These are phyloP conservation scores for Castanea sativa DNA, from an alignment of 306 rosid genomes.

Conservation along the genomic window DNA sequence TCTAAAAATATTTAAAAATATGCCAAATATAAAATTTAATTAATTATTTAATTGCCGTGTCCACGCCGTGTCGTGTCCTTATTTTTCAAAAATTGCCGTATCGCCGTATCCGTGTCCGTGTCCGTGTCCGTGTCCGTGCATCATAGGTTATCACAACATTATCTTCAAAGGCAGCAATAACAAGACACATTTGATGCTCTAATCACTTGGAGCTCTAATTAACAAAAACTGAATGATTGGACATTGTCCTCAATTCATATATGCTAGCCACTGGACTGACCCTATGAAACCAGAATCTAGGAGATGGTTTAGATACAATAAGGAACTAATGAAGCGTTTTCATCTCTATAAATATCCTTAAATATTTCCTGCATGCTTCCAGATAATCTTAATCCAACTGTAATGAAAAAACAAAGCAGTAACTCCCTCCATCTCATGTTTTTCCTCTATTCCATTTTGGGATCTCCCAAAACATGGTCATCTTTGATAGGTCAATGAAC, in stretches of 20 bases:
- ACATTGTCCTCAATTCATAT: not conserved
- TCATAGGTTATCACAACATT: not conserved
- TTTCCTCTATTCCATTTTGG: too few relatives aligned
- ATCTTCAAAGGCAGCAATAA: not conserved
- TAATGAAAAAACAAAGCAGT: not conserved
- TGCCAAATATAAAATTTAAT: too few relatives aligned
- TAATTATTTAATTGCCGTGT: too few relatives aligned
- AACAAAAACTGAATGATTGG: not conserved
- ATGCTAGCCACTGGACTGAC: not conserved
- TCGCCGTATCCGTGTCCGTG: too few relatives aligned
- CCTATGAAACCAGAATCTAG: not conserved
- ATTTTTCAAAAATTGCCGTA: too few relatives aligned
- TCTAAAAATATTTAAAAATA: too few relatives aligned
- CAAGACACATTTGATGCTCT: not conserved
- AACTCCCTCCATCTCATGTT: too few relatives aligned
- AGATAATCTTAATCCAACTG: not conserved
- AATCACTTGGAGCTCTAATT: not conserved
- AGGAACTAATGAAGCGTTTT: not conserved
- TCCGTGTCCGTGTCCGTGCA: too few relatives aligned
- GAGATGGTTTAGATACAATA: not conserved
- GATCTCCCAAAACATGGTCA: too few relatives aligned
- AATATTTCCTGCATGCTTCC: slow-evolving; percentile 2
- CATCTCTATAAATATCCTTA: slow-evolving; percentile 5
- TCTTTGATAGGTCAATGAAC: too few relatives aligned
- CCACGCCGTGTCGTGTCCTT: too few relatives aligned